These are phyloP conservation scores for Ampelocalamus luodianensis DNA, from an alignment of 176 grass and related monocot genomes.

Conservation along the genomic window DNA sequence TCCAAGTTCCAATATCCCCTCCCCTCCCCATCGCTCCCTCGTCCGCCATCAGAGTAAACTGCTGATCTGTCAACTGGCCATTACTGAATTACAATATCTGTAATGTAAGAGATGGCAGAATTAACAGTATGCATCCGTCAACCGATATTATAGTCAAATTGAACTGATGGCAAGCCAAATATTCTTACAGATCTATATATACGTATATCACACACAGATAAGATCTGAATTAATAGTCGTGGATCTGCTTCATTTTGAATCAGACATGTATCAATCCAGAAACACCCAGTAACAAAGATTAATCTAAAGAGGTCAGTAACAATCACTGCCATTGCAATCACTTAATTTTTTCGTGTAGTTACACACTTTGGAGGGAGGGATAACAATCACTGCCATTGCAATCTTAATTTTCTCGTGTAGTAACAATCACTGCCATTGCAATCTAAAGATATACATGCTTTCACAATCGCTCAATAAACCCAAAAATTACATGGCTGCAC, in stretches of 20 bases:
- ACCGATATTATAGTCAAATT: neutral
- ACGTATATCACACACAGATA: neutral
- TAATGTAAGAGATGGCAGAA: neutral
- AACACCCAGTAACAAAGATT: neutral
- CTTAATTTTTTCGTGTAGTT: constrained; percentile 26
- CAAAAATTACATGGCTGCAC: constrained; percentile 57
- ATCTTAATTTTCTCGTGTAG: too few relatives aligned
- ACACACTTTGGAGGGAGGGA: constrained; percentile 17
- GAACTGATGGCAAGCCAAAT: neutral
- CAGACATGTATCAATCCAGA: neutral
- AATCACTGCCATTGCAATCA: constrained; percentile 40
- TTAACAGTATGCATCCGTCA: neutral
- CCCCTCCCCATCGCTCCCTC: too few relatives aligned
- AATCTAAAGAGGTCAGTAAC: constrained; percentile 28
- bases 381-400: neutral
- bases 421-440: too few relatives aligned
- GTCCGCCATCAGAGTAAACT: too few relatives aligned
- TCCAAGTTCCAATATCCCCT: too few relatives aligned
- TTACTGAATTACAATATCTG: neutral
- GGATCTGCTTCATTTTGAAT: neutral
- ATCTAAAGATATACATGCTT: constrained; percentile 46
- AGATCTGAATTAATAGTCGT: constrained; percentile 14
- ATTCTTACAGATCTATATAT: neutral
- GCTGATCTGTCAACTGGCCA: neutral
- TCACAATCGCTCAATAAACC: constrained; percentile 45